phyloP scores from a whole-genome alignment of 2,329 filamentous ascomycete species.

The Dothiorella sarmentorum region DNA sequence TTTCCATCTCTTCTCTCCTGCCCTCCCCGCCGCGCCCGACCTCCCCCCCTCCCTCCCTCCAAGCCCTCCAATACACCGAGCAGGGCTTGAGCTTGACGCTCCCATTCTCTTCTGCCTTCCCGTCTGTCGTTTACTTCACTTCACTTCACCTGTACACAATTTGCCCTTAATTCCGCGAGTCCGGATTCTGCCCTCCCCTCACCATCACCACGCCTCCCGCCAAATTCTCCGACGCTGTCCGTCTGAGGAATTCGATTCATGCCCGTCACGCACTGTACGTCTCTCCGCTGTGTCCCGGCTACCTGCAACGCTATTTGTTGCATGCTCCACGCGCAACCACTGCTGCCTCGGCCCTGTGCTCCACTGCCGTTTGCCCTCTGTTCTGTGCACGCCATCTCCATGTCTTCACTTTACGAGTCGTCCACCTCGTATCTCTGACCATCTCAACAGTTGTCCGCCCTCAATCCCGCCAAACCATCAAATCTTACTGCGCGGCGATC shows the following conservation, averaged over 20 bases:
- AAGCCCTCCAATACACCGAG: background rate
- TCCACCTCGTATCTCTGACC: conserved; percentile 6
- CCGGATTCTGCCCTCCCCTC: background rate
- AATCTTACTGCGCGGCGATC: conserved; percentile 3
- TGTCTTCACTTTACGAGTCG: background rate
- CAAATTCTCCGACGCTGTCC: conserved; percentile 5
- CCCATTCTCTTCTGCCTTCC: conserved; percentile 3
- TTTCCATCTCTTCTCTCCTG: background rate
- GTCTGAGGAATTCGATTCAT: conserved; percentile 11
- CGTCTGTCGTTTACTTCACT: conserved; percentile 15
- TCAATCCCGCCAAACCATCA: background rate
- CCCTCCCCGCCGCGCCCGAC: background rate
- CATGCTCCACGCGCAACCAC: background rate
- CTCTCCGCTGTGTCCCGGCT: background rate
- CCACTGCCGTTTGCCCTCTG: background rate
- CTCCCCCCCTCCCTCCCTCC: too few relatives aligned
- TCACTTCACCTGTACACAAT: background rate
- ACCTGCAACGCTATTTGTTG: conserved; percentile 10
- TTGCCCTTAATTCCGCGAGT: conserved; percentile 15
- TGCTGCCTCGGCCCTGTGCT: background rate
- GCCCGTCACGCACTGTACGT: conserved; percentile 3
- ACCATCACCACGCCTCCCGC: background rate
- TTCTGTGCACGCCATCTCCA: conserved; percentile 3
- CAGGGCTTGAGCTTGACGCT: conserved; percentile 15
- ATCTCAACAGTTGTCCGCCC: background rate